phyloP scores from a whole-genome alignment of 148 eudicot genomes.

The Linanthus parryae region DNA sequence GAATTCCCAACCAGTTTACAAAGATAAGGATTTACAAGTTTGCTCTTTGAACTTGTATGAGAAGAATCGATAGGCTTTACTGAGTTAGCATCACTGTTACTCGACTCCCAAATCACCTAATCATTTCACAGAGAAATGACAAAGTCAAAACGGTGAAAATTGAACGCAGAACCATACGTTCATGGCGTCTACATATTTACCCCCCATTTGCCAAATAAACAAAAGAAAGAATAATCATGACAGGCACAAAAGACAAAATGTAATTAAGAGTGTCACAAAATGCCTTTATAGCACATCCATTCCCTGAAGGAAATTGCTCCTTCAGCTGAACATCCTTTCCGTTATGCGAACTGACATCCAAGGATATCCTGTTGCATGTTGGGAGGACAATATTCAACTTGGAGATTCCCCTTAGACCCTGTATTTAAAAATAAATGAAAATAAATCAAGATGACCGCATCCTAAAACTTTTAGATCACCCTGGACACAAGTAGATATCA shows the following conservation, averaged over 20 bases:
- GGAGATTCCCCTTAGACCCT: slow-evolving; percentile 38
- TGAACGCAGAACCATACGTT: no score
- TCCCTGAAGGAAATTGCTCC: slow-evolving; percentile 24
- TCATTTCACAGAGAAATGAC: slow-evolving; percentile 10
- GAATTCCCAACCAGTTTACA: slow-evolving; percentile 47
- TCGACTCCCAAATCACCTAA: slow-evolving; percentile 71
- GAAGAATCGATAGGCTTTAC: slow-evolving; percentile 69
- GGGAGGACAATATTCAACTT: slow-evolving; percentile 14
- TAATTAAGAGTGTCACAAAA: slow-evolving; percentile 5
- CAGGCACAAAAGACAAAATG: slow-evolving; percentile 4
- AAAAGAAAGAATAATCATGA: no score
- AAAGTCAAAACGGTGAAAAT: slow-evolving; percentile 17
- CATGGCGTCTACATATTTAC: no score
- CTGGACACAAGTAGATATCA: no score
- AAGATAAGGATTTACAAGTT: slow-evolving; percentile 86
- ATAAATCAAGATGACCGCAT: background rate
- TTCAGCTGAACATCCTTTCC: slow-evolving; percentile 9
- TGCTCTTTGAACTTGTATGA: slow-evolving; percentile 88
- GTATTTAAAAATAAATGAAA: slow-evolving; percentile 8
- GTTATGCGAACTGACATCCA: slow-evolving; percentile 20
- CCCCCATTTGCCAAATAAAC: no score
- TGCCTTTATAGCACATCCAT: slow-evolving; percentile 65
- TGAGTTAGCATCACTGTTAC: slow-evolving; percentile 22
- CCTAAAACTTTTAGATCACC: no score
- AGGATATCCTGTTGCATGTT: slow-evolving; percentile 2